A percentile compares a stretch with the other conserved stretches of the same genome.
Conservation (phyloP, 2,329 filamentous ascomycete species). For the Dactylellina cionopaga region DNA sequence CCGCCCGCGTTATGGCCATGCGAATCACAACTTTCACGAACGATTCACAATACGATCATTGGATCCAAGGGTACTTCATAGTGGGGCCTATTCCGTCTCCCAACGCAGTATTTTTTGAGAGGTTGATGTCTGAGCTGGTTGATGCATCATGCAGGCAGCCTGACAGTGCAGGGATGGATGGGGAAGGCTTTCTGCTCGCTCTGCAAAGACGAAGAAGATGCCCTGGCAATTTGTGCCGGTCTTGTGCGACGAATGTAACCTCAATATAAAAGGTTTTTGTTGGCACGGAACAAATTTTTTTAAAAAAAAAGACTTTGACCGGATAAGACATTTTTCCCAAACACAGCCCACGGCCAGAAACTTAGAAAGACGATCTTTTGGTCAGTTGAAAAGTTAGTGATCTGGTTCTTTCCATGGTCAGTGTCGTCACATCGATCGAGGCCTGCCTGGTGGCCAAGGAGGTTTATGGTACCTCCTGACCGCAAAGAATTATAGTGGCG, state of each 20-base stretch:
- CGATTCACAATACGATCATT: too few species aligned
- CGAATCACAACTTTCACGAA: constrained; percentile 1
- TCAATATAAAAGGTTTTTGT: constrained; percentile 34
- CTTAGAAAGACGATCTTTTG: too few species aligned
- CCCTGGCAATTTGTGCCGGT: not conserved
- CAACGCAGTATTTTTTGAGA: too few species aligned
- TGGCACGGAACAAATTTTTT: too few species aligned
- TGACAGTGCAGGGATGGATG: constrained; percentile 16
- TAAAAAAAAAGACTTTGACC: not conserved
- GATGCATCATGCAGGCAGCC: constrained; percentile 11
- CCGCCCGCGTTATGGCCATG: too few species aligned
- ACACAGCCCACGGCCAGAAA: constrained; percentile 7
- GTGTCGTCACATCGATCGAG: constrained; percentile 40
- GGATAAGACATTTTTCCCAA: constrained; percentile 15
- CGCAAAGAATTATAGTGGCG: constrained; percentile 9
- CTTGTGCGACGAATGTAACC: constrained; percentile 41
- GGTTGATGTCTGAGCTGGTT: not conserved
- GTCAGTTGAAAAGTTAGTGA: too few species aligned
- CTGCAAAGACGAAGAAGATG: constrained; percentile 3
- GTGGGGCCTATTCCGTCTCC: not conserved
- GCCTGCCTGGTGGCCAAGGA: constrained; percentile 32
- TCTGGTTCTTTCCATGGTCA: too few species aligned
- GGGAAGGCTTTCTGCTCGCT: too few species aligned
- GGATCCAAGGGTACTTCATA: not conserved
- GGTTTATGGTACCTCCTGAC: constrained; percentile 38